These are phyloP conservation scores for Recurvomyces mirabilis DNA, from an alignment of 495 filamentous ascomycete genomes.

Conservation along the genomic window DNA sequence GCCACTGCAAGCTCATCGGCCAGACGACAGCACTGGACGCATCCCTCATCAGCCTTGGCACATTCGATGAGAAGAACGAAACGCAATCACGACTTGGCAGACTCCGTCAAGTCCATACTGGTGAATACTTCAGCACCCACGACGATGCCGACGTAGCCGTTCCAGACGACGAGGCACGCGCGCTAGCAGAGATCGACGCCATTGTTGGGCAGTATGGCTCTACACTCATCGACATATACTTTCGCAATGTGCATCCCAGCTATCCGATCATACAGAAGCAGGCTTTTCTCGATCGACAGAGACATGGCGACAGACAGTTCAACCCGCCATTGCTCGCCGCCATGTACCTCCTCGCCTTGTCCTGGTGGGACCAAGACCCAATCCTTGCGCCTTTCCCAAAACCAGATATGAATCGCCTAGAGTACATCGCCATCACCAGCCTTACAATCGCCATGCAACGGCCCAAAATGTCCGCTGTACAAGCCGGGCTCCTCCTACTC, in stretches of 20 bases:
- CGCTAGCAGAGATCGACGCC: slow-evolving; percentile 69
- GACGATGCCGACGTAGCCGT: slow-evolving; percentile 52
- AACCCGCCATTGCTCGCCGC: slow-evolving; percentile 77
- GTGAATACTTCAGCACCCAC: slow-evolving; percentile 75
- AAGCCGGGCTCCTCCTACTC: slow-evolving; percentile 79
- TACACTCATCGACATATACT: slow-evolving; percentile 75
- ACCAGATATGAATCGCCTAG: slow-evolving; percentile 64
- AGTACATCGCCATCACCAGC: slow-evolving; percentile 61
- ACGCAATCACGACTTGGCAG: slow-evolving; percentile 54
- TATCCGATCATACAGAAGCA: slow-evolving; percentile 85
- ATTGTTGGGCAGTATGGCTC: slow-evolving; percentile 73
- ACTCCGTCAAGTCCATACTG: slow-evolving; percentile 66
- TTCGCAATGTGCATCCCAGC: slow-evolving; percentile 74
- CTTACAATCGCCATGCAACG: slow-evolving; percentile 67
- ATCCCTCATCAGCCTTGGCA: slow-evolving; percentile 57
- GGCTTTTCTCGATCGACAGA: slow-evolving; percentile 75
- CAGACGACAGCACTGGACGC: slow-evolving; percentile 59
- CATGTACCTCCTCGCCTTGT: slow-evolving; percentile 81
- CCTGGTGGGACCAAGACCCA: slow-evolving; percentile 72
- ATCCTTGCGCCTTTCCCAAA: slow-evolving; percentile 51
- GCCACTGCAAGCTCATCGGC: slow-evolving; percentile 34
- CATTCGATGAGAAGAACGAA: slow-evolving; percentile 62
- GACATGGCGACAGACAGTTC: slow-evolving; percentile 61
- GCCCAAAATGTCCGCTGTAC: slow-evolving; percentile 85
- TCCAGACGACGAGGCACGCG: slow-evolving; percentile 49